Base-by-base conservation (phyloP, 495 filamentous ascomycete genomes). In the Penicillium fimorum region DNA sequence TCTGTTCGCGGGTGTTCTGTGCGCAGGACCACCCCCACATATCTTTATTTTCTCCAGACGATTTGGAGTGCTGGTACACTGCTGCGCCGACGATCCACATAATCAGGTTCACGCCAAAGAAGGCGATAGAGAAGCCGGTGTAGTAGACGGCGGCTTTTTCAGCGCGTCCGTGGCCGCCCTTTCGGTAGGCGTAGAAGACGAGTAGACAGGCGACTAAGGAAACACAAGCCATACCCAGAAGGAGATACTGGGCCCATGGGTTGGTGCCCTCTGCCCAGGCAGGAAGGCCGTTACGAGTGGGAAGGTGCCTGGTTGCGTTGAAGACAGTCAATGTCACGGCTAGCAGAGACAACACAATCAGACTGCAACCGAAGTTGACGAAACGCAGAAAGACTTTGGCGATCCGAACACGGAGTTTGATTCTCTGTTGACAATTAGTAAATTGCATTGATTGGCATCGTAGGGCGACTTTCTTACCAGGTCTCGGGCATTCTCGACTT, bases 11-110 rank as follows among this genome's bases (percentile, higher is more conserved):
- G 46, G 83, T 86, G 68, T 97, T 97, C 58, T 96, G 81, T 27
- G 90, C 88, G 67, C 94, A 99, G 4, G 90, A 81, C 94, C 94
- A 99, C 27, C 92, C 93, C 94, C 94, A 99, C 64, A 99, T 79
- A 68, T 97, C 94, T 64, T 96, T 80, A 54, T 84, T 87, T 38
- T 83, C 74, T 61, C 85, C 87, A 66, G 83, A 86, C 58, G 81
- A 76, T 65, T 88, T 88, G 35, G 82, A 84, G 63, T 85, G 81
- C 67, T 96, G 87, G 58, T 96, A 84, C 57, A 97, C 77, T 50
- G 86, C 92, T 8, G 92, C 93, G 18, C 87, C 91, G 30, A 91
- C 79, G 33, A 87, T 86, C 94, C 94, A 98, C 81, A 98, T 91
- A 63, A 96, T 75, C 58, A 96, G 88, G 65, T 87, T 94, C 72